Evolutionary conservation across 1,284 basidiomycete species (phyloP), one percentile per base, ranked within the genome.

Genomic region (Inonotus hispidus): DNA sequence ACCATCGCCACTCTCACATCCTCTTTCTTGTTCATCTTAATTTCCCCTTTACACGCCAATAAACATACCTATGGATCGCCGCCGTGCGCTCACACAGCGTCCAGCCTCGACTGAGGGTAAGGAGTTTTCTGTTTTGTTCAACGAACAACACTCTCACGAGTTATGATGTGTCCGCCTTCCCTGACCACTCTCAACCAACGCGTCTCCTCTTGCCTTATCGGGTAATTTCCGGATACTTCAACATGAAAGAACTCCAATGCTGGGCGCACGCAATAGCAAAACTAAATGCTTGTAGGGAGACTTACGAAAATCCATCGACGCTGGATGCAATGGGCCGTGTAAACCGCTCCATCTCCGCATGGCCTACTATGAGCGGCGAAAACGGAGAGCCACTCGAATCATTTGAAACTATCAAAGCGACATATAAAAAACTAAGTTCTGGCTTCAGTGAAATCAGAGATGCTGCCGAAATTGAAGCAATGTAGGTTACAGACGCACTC

Each of bases 381-480:
- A 88, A 91, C 66, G 78, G 78, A 23, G 69, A 87, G 13, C 82
- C 85, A 3, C 77, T 82, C 0, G 87, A 90, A 70, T 84, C 85
- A 53, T 78, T 85, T 58, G 85, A 86, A 46, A 75, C 74, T 41
- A 78, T 90, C 60, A 88, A 82, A 72, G 74, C 75, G 35, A 81
- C 80, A 41, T 83, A 85, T 72, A 83, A 80, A 70, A 87, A 85
- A 71, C 72, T 92, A 45, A 71, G 70, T 7, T 73, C 80, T 57
- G 84, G 82, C 21, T 75, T 92, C 60, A 77, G 76, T 49, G 85
- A 88, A 50, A 82, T 92, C 47, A 80, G 81, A 67, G 68, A 72
- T 25, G 74, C 78, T 45, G 81, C 87, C 3, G 81, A 87, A 27
- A 75, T 79, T 61, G 90, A 92, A 71, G 73, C 76, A 39, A 81